Evolutionary conservation across 2,329 filamentous ascomycete species (phyloP), one percentile per base, ranked within the genome.

Genomic region (Fusarium nygamai): DNA sequence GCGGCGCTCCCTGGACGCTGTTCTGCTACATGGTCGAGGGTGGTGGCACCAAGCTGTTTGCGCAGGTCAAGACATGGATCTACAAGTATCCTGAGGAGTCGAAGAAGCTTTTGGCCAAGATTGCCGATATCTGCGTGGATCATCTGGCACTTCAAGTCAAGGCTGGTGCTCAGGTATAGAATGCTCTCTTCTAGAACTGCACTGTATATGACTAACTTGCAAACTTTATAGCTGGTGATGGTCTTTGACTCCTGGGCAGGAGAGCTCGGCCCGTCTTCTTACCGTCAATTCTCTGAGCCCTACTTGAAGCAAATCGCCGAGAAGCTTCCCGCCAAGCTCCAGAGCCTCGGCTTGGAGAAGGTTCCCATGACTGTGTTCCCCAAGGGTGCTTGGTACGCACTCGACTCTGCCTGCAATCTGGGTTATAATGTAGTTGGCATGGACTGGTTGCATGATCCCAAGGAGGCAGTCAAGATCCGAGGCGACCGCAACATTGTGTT

Each of bases 11-110:
- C 2, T 99, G 96, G 94, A 99, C 96, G 5, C 84, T 99, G 68
- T 89, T 99, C 80, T 98, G 96, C 86, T 99, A 99, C 86, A 99
- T 99, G 96, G 94, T 98, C 24, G 96, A 99, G 84, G 96, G 96
- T 22, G 96, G 96, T 54, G 96, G 96, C 48, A 97, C 93, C 77
- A 98, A 98, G 86, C 87, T 98, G 81, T 98, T 98, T 85, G 91
- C 94, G 69, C 92, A 98, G 84, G 93, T 91, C 79, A 99, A 99
- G 89, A 97, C 93, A 33, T 99, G 96, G 96, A 92, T 98, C 69
- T 99, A 96, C 88, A 94, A 91, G 83, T 94, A 98, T 80, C 89
- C 93, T 1, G 88, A 93, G 72, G 94, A 93, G 81, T 92, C 92
- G 70, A 95, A 96, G 86, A 90, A 88, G 70, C 84, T 99, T 74